Conservation (phyloP, 2,329 filamentous ascomycete genomes). For the Fusarium begoniae region DNA sequence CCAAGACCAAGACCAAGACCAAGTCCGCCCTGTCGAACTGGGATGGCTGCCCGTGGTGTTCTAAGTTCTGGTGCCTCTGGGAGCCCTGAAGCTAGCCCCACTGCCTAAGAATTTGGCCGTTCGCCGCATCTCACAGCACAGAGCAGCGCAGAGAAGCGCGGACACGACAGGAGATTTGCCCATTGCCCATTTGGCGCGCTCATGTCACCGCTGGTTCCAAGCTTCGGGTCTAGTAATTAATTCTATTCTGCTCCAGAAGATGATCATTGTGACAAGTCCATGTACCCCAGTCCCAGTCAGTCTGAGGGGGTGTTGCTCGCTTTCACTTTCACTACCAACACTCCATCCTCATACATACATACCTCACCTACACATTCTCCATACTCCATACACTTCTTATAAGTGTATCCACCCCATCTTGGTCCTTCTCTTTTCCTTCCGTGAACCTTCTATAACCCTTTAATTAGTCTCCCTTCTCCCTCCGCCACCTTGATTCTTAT, state of each 20-base stretch:
- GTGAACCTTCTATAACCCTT: slow-evolving; percentile 41
- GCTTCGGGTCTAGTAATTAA: slow-evolving; percentile 43
- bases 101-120: slow-evolving; percentile 43
- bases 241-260: slow-evolving; percentile 35
- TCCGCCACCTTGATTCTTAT: slow-evolving; percentile 19
- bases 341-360: slow-evolving; percentile 16
- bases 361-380: neutral
- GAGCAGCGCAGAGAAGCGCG: neutral
- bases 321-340: slow-evolving; percentile 25
- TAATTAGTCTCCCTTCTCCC: slow-evolving; percentile 38
- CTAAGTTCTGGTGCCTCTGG: slow-evolving; percentile 21
- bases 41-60: slow-evolving; percentile 27
- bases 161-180: slow-evolving; percentile 42
- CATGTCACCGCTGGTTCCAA: slow-evolving; percentile 50
- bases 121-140: slow-evolving; percentile 38
- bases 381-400: slow-evolving; percentile 38
- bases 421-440: slow-evolving; percentile 41
- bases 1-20: slow-evolving; percentile 22
- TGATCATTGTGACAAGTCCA: slow-evolving; percentile 35
- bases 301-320: slow-evolving; percentile 37
- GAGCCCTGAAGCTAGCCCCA: slow-evolving; percentile 39
- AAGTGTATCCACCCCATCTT: slow-evolving; percentile 48
- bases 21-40: slow-evolving; percentile 44
- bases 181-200: slow-evolving; percentile 32
- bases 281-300: slow-evolving; percentile 40